Evolutionary conservation across 2,329 filamentous ascomycete species (phyloP).

Genomic region (Cladobotryum protrusum): DNA sequence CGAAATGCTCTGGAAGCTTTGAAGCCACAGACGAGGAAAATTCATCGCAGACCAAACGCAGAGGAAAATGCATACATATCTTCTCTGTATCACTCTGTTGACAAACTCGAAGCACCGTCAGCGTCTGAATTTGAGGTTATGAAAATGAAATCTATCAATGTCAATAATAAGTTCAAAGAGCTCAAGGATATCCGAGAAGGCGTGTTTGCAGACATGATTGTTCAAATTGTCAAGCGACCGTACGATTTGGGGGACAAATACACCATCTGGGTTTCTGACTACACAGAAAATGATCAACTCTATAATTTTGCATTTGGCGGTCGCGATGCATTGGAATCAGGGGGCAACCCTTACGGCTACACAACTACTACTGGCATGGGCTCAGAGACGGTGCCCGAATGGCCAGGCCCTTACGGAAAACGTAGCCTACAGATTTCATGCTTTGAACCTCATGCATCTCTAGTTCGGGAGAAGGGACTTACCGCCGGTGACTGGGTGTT

Average conservation of each 20-base stretch:
- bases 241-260: constrained; percentile 39
- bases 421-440: constrained; percentile 65
- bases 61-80: constrained; percentile 41
- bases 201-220: constrained; percentile 63
- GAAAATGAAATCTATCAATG: constrained; percentile 33
- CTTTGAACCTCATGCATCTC: constrained; percentile 60
- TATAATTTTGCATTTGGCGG: constrained; percentile 40
- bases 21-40: constrained; percentile 13
- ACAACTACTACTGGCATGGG: constrained; percentile 23
- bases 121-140: constrained; percentile 36
- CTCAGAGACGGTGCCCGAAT: constrained; percentile 32
- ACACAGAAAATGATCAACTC: constrained; percentile 64
- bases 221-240: constrained; percentile 56
- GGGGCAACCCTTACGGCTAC: constrained; percentile 56
- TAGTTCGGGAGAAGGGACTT: constrained; percentile 47
- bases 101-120: constrained; percentile 39
- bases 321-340: constrained; percentile 24
- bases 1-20: constrained; percentile 29
- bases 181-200: constrained; percentile 55
- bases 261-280: constrained; percentile 74
- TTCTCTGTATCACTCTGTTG: constrained; percentile 38
- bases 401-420: constrained; percentile 70
- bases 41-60: constrained; percentile 13
- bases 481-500: constrained; percentile 55
- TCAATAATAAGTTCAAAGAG: constrained; percentile 53